Conservation (phyloP, 139 green algal species). For the Gonium pectorale region DNA sequence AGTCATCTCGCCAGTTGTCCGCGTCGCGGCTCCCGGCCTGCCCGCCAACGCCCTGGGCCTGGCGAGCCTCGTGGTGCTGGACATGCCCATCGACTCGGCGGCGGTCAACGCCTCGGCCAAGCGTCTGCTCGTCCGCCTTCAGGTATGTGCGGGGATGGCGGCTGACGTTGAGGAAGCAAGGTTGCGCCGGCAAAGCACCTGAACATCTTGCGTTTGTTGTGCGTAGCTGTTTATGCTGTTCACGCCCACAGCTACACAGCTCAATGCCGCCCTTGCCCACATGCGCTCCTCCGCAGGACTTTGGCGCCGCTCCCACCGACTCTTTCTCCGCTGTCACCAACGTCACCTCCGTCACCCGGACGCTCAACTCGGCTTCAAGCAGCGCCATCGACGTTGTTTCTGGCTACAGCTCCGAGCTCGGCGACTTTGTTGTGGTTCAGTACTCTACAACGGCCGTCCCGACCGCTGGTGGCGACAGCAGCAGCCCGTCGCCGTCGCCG, state of each 20-base stretch:
- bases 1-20: conserved; percentile 6
- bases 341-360: background rate
- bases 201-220: background rate
- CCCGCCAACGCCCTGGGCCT: background rate
- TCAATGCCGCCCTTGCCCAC: no score
- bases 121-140: conserved; percentile 6
- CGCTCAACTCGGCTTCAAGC: no score
- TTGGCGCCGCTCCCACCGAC: background rate
- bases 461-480: no score
- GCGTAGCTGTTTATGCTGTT: background rate
- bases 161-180: background rate
- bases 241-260: no score
- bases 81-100: conserved; percentile 14
- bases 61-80: background rate
- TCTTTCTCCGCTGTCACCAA: background rate
- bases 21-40: conserved; percentile 1
- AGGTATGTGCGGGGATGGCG: no score
- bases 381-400: background rate
- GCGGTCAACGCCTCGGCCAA: background rate
- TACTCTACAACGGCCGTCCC: no score
- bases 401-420: background rate
- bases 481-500: no score
- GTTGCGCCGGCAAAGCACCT: background rate
- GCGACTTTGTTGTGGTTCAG: conserved; percentile 31
- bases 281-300: conserved; percentile 3